A percentile compares a stretch with the other conserved stretches of the same genome.
These are phyloP conservation scores for Trypanosoma platydactyli DNA, from an alignment of 208 protist species.

Conservation along the genomic window DNA sequence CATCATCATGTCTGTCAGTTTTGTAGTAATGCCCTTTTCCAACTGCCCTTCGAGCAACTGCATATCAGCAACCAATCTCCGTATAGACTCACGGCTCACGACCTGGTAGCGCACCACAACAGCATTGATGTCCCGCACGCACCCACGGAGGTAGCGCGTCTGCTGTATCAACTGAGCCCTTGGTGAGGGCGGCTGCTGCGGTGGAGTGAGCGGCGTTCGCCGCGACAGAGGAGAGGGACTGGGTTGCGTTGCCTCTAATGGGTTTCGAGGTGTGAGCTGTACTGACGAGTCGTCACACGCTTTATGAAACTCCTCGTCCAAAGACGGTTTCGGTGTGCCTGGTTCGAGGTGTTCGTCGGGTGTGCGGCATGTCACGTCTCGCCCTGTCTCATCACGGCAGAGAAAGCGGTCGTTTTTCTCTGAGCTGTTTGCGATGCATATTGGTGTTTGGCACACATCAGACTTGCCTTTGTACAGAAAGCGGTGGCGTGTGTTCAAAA, in stretches of 20 bases:
- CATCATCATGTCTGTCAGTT: conserved; percentile 59
- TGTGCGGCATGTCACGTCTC: not conserved
- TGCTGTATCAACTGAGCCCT: conserved; percentile 21
- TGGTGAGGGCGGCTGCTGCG: conserved; percentile 8
- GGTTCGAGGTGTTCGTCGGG: not conserved
- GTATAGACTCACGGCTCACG: conserved; percentile 30
- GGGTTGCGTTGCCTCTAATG: not conserved
- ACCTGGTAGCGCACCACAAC: conserved; percentile 55
- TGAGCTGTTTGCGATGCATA: not conserved
- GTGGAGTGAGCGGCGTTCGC: conserved; percentile 10
- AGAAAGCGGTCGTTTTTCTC: conserved; percentile 7
- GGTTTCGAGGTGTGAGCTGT: not conserved
- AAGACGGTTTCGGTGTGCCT: not conserved
- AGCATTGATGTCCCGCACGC: conserved; percentile 43
- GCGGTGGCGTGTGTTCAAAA: not conserved
- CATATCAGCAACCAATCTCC: conserved; percentile 36
- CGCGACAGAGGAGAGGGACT: conserved; percentile 1
- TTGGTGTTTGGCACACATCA: not conserved
- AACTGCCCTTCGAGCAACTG: conserved; percentile 37
- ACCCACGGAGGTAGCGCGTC: conserved; percentile 21
- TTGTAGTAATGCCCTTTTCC: conserved; percentile 37
- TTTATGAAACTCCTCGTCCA: not conserved
- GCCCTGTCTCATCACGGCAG: not conserved
- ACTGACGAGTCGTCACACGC: not conserved
- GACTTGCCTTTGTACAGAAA: not conserved